A percentile compares a stretch with the other conserved stretches of the same genome.
phyloP scores from a whole-genome alignment of 2,329 filamentous ascomycete species.

The Pseudogymnoascus sp. region DNA sequence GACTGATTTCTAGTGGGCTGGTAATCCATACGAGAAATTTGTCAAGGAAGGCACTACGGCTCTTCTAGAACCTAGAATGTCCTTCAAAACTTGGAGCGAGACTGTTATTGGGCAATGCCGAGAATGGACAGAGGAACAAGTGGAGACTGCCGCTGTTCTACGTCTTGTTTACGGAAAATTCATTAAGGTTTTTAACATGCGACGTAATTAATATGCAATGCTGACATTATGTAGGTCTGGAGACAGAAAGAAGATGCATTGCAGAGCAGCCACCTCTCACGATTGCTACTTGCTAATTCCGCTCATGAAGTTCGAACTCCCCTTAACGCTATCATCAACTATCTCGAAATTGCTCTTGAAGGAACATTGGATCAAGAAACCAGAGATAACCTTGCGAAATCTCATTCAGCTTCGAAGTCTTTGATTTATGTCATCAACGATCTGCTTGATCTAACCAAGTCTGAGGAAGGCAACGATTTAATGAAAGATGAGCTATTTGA shows the following conservation, averaged over 20 bases:
- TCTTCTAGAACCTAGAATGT: constrained; percentile 70
- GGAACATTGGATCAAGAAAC: constrained; percentile 73
- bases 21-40: constrained; percentile 76
- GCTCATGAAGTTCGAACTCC: constrained; percentile 89
- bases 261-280: constrained; percentile 73
- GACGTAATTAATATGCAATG: constrained; percentile 29
- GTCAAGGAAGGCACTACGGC: constrained; percentile 64
- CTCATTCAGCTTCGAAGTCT: constrained; percentile 86
- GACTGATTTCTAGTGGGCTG: constrained; percentile 51
- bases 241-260: constrained; percentile 79
- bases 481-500: constrained; percentile 78
- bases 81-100: constrained; percentile 77
- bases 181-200: constrained; percentile 75
- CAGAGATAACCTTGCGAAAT: constrained; percentile 73
- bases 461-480: constrained; percentile 71
- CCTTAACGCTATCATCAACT: constrained; percentile 90
- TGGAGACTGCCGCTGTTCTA: constrained; percentile 80
- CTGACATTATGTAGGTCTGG: constrained; percentile 56
- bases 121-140: constrained; percentile 83
- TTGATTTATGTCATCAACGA: constrained; percentile 94
- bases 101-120: constrained; percentile 73
- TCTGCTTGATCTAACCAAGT: constrained; percentile 78
- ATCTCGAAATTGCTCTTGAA: constrained; percentile 83
- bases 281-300: constrained; percentile 74
- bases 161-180: constrained; percentile 80